Conservation (phyloP, 495 filamentous ascomycete genomes). For the Hypomontagnella submonticulosa region DNA sequence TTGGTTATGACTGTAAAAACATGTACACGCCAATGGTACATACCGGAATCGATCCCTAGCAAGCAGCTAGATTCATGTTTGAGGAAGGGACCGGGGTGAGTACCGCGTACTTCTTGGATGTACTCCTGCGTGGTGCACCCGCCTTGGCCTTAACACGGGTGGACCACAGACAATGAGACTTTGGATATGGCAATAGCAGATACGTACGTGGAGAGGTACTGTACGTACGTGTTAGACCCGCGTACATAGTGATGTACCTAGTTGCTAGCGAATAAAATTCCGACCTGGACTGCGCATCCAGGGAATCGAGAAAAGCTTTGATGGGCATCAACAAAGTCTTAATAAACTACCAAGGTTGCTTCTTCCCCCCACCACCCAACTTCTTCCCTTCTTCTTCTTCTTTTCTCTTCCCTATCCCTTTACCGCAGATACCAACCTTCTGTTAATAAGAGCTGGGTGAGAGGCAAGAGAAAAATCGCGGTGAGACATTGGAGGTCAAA, state of each 20-base stretch:
- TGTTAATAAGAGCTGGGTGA: conserved; percentile 33
- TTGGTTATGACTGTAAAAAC: not conserved
- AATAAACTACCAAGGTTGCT: conserved; percentile 28
- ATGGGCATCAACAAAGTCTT: conserved; percentile 15
- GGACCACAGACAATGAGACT: conserved; percentile 36
- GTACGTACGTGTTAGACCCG: conserved; percentile 8
- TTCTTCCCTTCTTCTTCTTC: conserved; percentile 17
- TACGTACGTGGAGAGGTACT: conserved; percentile 21
- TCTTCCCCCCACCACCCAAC: conserved; percentile 19
- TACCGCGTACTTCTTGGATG: conserved; percentile 27
- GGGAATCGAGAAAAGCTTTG: conserved; percentile 31
- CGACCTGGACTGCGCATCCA: conserved; percentile 13
- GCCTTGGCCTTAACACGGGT: conserved; percentile 20
- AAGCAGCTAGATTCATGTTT: conserved; percentile 17
- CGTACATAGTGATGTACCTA: conserved; percentile 20
- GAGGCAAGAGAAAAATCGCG: conserved; percentile 37
- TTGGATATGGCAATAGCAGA: conserved; percentile 25
- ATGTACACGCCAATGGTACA: conserved; percentile 19
- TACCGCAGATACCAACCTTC: conserved; percentile 14
- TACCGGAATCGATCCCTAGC: conserved; percentile 23
- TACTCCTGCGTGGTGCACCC: conserved; percentile 16
- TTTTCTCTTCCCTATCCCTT: conserved; percentile 20
- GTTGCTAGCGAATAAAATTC: conserved; percentile 24
- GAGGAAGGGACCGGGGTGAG: conserved; percentile 26
- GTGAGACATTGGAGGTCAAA: conserved; percentile 38